phyloP scores from a whole-genome alignment of 305 asterid genomes.

The Lippia alba region DNA sequence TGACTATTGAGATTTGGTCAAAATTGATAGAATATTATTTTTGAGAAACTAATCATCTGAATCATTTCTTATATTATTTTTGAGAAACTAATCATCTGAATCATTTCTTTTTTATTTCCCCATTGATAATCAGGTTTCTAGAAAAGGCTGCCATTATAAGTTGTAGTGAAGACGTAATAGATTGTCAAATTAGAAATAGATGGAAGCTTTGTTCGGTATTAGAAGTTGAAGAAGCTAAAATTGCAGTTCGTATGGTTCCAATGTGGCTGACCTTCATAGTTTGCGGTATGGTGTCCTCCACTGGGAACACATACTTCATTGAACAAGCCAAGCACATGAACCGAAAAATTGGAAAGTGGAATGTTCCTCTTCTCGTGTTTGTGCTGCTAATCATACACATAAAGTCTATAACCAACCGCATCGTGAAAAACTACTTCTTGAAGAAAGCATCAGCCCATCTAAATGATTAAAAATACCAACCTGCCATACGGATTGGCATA shows the following conservation, averaged over 20 bases:
- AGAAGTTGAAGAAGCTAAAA: slow-evolving; percentile 45
- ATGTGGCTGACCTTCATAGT: too few species aligned
- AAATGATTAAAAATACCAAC: too few species aligned
- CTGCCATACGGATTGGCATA: too few species aligned
- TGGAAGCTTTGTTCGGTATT: slow-evolving; percentile 29
- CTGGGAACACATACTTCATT: slow-evolving; percentile 22
- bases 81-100: too few species aligned
- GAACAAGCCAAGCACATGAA: slow-evolving; percentile 50
- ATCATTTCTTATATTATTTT: too few species aligned
- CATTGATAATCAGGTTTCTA: slow-evolving; percentile 35
- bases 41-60: background rate
- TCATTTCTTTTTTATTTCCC: background rate
- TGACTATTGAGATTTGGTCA: too few species aligned
- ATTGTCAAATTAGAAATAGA: slow-evolving; percentile 28
- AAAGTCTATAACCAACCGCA: too few species aligned
- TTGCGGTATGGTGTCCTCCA: too few species aligned
- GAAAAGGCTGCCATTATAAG: slow-evolving; percentile 51
- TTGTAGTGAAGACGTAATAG: background rate
- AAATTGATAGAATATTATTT: too few species aligned
- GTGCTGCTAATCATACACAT: background rate
- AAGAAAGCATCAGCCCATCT: too few species aligned
- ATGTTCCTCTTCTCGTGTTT: slow-evolving; percentile 33
- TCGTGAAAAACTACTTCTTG: too few species aligned
- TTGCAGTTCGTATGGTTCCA: slow-evolving; percentile 44
- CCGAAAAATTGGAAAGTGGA: slow-evolving; percentile 27